Evolutionary conservation across 345 rosid species (phyloP), one percentile per base, ranked within the genome.

Genomic region (Arabis alpina): DNA sequence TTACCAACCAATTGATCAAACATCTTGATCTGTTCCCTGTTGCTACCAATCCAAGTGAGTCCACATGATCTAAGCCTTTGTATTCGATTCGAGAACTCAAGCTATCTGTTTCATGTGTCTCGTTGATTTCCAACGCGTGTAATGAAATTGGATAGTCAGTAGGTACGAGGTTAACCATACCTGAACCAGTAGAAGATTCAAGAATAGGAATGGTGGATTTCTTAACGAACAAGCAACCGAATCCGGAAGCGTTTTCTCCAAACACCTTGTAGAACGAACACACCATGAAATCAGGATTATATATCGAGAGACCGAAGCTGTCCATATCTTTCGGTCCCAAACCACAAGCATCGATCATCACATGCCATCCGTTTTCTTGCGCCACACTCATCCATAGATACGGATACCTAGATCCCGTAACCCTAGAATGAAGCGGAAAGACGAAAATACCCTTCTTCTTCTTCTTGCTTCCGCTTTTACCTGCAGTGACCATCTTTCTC

Each of bases 291-390:
- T 93, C 97, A 0, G 98, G 97, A 2, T 83, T 89, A 68, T 84
- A 74, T 32, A 93, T 82, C n/a, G 96, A 89, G 23, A 91, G 92
- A 53, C 91, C 98, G 6, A 93, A 89, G 80, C 96, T 87, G 66
- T 87, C 87, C 98, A 91, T 93, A 82, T 93, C 97, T 63, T 93
- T 91, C 10, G 98, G 96, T 13, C 96, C 96, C 69, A 93, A 71
- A 12, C 91, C 93, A 54, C 98, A 90, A 23, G 98, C 96, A 78
- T 93, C 98, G 27, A 93, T 79, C 85, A 93, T 67, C 36, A 85
- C 82, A 71, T 91, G 97, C 98, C 98, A 93, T 3, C 84, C 92
- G 49, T 91, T 93, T 79, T 91, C 97, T 78, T 86, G 90, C 4
- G 98, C 96, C 45, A 81, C 81, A 48, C 73, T 86, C 94, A 93